phyloP scores from a whole-genome alignment of 257 asterid species.

The Anisodus acutangulus region DNA sequence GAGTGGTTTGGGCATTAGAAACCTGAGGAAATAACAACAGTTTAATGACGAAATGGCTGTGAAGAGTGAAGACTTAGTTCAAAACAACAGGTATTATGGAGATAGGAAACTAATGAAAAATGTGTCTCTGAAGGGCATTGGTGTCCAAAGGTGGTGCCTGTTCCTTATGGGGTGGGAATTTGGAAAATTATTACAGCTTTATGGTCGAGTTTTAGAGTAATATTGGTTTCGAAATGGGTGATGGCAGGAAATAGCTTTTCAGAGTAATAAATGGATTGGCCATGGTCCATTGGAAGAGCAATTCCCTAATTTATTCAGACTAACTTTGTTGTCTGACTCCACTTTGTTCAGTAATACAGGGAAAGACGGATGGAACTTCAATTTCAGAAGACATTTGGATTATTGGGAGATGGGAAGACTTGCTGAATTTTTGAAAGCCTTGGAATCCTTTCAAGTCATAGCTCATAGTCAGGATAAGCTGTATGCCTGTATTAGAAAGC shows the following conservation, averaged over 20 bases:
- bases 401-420: background rate
- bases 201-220: background rate
- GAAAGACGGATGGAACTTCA: background rate
- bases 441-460: background rate
- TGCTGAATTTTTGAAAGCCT: background rate
- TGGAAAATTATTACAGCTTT: background rate
- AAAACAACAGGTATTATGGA: background rate
- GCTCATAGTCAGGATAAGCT: background rate
- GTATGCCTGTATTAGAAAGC: background rate
- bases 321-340: background rate
- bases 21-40: background rate
- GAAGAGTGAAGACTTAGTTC: background rate
- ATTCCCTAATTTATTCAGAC: background rate
- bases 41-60: background rate
- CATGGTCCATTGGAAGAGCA: background rate
- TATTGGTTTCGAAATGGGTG: background rate
- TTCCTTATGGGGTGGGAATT: background rate
- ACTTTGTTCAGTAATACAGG: conserved; percentile 1
- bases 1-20: background rate
- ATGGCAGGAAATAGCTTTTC: conserved; percentile 8
- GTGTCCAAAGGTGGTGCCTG: background rate
- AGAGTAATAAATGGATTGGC: background rate
- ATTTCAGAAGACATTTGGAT: background rate
- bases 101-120: background rate
- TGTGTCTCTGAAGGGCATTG: background rate